Conservation (phyloP, 2,329 filamentous ascomycete species). For the Pseudopithomyces maydicus region DNA sequence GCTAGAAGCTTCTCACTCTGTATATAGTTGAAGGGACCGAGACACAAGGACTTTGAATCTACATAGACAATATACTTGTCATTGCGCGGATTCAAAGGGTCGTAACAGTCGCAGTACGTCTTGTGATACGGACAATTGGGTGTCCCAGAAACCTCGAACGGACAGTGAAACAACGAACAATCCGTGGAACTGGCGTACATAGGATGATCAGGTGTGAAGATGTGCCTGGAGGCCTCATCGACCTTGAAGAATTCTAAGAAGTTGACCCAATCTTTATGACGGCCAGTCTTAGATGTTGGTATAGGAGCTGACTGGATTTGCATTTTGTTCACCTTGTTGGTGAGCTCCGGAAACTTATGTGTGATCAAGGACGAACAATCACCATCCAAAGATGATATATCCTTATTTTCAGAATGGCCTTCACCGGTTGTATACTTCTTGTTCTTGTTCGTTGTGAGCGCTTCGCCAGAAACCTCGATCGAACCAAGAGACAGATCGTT, state of each 20-base stretch:
- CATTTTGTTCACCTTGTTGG: neutral
- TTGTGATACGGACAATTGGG: slow-evolving; percentile 30
- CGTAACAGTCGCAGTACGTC: slow-evolving; percentile 21
- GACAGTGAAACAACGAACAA: slow-evolving; percentile 18
- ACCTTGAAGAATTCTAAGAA: slow-evolving; percentile 18
- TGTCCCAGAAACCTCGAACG: slow-evolving; percentile 17
- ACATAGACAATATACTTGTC: slow-evolving; percentile 27
- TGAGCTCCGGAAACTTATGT: too few species aligned
- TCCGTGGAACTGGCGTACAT: slow-evolving; percentile 2
- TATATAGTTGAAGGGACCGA: slow-evolving; percentile 29
- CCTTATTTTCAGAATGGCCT: too few species aligned
- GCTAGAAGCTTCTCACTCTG: slow-evolving; percentile 23
- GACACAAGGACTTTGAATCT: slow-evolving; percentile 3
- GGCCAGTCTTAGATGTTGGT: slow-evolving; percentile 14
- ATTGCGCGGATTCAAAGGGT: slow-evolving; percentile 21
- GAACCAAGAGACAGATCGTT: neutral
- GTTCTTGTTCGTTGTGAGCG: too few species aligned
- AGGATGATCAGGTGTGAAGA: slow-evolving; percentile 1
- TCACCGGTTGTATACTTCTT: too few species aligned
- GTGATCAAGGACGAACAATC: neutral
- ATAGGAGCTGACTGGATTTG: neutral
- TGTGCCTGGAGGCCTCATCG: slow-evolving; percentile 18
- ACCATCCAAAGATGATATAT: too few species aligned
- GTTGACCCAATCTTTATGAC: slow-evolving; percentile 25
- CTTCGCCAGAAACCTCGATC: neutral